Base-by-base conservation (phyloP, 2,329 filamentous ascomycete genomes). In the Emergomyces orientalis region DNA sequence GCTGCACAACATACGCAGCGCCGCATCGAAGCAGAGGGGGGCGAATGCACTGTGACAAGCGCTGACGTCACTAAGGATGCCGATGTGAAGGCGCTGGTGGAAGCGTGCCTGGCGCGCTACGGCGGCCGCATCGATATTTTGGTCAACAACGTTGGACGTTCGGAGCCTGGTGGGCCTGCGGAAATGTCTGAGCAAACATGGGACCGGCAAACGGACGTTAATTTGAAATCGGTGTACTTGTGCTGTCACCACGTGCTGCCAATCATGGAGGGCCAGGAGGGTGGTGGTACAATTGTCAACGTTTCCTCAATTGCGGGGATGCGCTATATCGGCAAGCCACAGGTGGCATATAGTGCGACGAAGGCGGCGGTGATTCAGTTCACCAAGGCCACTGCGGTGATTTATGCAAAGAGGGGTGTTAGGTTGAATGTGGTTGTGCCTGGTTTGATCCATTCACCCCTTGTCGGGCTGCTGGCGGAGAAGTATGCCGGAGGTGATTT, bases 71-170 rank as follows among this genome's bases (percentile, higher is more conserved):
- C 83, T 0, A 78, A 79, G 6, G 77, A 79, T 0, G 68, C 71
- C 0, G 81, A 81, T 19, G 82, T 85, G 68, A 80, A 82, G 65
- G 69, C 70, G 0, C 77, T 86, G 0, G 78, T 86, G 3, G 78
- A 82, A 41, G 77, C 78, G 0, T 85, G 82, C 54, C 68, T 84
- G 22, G 69, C 74, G 0, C 80, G 79, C 47, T 79, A 85, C 64
- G 56, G 39, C 39, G 82, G 82, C 9, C 77, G 81, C 6, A 81
- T 86, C 61, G 84, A 87, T 65, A 82, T 87, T 27, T 72, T 87
- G 0, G 70, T 87, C 19, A 85, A 85, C 65, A 86, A 86, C 60
- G 84, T 86, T 2, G 85, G 84, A 1, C 79, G 79, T 60, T 82
- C 79, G 0, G 82, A 85, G 63, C 79, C 78, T 0, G 82, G 82